Evolutionary conservation across 352 stramenopile species (phyloP), one percentile per base, ranked within the genome.

Genomic region (Phytophthora melonis): DNA sequence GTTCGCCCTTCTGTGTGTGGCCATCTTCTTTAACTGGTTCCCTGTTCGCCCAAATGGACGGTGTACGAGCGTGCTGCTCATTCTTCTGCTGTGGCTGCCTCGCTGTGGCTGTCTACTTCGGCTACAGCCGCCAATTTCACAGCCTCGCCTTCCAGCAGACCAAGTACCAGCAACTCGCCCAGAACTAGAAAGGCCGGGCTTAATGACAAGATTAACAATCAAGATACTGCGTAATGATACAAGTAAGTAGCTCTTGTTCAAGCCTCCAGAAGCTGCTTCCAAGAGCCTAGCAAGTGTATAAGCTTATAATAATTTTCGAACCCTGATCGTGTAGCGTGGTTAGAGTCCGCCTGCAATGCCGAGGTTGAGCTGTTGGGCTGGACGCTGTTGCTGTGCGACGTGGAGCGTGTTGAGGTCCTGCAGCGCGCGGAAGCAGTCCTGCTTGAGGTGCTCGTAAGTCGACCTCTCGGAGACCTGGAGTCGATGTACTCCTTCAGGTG

Each of bases 11-110:
- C n/a, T 87, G n/a, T 93, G 86, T 41, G 39, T 96, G 1, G 88
- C 89, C 5, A 94, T 96, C 66, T 94, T 93, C 61, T 93, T 96
- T 78, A 96, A 96, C 77, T 96, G 90, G 90, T 94, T 94, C 50
- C n/a, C 66, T 96, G 25, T 93, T 95, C 52, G 84, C 86, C 23
- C 90, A 96, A 76, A 93, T 94, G 84, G 86, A 92, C 34, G 70
- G 77, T n/a, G n/a, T 3, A 70, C 75, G 47, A 89, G 83, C 47
- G 84, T 94, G 43, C 53, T 87, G 25, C 80, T 94, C 47, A 92
- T 94, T 52, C n/a, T n/a, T n/a, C 27, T 78, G 21, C 52, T 92
- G 1, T 96, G 88, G 88, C 59, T 96, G 47, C 63, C 49, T 96
- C 25, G 89, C 89, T 43, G 62, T 94, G 13, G 68, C 43, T 18